Evolutionary conservation across 176 grass and related monocot genomes (phyloP).

Genomic region (Triticum turgidum): DNA sequence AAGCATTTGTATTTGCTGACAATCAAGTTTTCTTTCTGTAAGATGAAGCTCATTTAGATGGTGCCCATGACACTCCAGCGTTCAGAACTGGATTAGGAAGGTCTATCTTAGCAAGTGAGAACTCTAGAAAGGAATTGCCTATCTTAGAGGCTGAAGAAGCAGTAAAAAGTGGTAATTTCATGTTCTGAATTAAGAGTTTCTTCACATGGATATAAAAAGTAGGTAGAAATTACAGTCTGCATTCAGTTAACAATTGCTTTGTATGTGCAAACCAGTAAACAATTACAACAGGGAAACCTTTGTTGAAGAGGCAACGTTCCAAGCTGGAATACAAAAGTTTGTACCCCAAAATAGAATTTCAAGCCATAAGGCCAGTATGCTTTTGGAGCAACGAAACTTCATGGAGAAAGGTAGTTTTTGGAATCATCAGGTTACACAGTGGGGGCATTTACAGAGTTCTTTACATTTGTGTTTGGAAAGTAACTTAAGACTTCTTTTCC

Average conservation of each 20-base stretch:
- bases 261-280: slow-evolving; percentile 32
- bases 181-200: slow-evolving; percentile 37
- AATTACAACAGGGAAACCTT: neutral
- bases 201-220: slow-evolving; percentile 3
- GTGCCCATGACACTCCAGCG: slow-evolving; percentile 24
- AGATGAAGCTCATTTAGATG: slow-evolving; percentile 55
- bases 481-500: neutral
- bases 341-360: slow-evolving; percentile 26
- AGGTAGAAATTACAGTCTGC: slow-evolving; percentile 22
- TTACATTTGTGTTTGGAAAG: slow-evolving; percentile 10
- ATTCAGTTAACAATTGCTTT: slow-evolving; percentile 16
- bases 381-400: slow-evolving; percentile 39
- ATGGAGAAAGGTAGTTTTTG: slow-evolving; percentile 29
- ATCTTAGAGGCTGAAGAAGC: slow-evolving; percentile 40
- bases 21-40: slow-evolving; percentile 12
- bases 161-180: slow-evolving; percentile 35
- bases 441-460: neutral
- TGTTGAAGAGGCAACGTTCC: slow-evolving; percentile 19
- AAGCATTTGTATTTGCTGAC: slow-evolving; percentile 12
- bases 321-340: slow-evolving; percentile 20
- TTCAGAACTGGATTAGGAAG: slow-evolving; percentile 43
- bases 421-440: neutral
- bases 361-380: slow-evolving; percentile 25
- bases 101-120: slow-evolving; percentile 45
- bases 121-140: slow-evolving; percentile 40